Evolutionary conservation across 2,329 filamentous ascomycete species (phyloP), one percentile per base, ranked within the genome.

Genomic region (Stromatinia cepivora): DNA sequence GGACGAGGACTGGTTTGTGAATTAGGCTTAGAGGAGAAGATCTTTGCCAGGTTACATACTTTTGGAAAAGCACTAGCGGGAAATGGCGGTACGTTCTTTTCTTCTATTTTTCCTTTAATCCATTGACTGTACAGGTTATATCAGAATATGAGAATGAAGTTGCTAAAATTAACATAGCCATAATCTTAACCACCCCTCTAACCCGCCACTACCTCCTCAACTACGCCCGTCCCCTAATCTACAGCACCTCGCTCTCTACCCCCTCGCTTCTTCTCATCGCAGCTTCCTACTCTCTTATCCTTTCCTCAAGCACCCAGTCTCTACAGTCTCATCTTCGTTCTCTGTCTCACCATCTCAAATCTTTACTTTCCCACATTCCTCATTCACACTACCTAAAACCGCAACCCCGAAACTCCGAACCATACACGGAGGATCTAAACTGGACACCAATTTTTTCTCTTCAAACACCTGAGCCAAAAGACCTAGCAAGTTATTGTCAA

Each of bases 371-470:
- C 1, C 78, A 79, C 4, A 80, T 90, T 0, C 74, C 78, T 10
- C 20, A 36, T 42, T 67, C 54, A 9, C 22, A 22, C 22, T 52
- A 50, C 13, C 10, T 66, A n/a, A 69, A 58, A 68, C 69, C 81
- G 4, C 76, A 79, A 3, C 45, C 68, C 2, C 72, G 75, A 28
- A 72, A 81, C 52, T 85, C 87, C 0, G 80, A 81, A 8, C 15
- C n/a, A 39, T 50, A 52, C 36, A 13, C 46, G 6, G 46, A 52
- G 28, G 48, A 53, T 28, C 31, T 64, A 15, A 53, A 64, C n/a
- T 64, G 61, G 61, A 90, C 88, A 0, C 89, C 89, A 0, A 91
- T 92, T 10, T 86, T 92, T 54, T 85, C 88, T 0, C 77, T 92
- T 0, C 81, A 89, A 25, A 90, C 87, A 0, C 80, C 82, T 0